phyloP scores from a whole-genome alignment of 768 basidiomycete species.

The Lactarius hengduanensis region DNA sequence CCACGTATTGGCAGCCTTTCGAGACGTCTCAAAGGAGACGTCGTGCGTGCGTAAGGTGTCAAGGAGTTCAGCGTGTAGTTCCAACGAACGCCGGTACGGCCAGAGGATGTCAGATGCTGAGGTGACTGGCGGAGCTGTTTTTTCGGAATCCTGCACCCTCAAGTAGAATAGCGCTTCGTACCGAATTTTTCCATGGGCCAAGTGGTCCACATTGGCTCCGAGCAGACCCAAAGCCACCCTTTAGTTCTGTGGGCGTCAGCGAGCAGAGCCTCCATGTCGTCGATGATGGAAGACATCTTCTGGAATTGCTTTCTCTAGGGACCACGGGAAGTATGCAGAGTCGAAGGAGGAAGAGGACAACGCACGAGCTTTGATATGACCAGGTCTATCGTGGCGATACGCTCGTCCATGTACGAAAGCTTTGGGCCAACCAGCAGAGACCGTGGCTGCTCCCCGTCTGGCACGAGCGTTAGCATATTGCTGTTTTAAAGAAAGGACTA shows the following conservation, averaged over 20 bases:
- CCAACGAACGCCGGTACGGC: slow-evolving; percentile 67
- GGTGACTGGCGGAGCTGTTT: slow-evolving; percentile 42
- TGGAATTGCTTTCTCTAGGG: slow-evolving; percentile 67
- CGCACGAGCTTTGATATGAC: slow-evolving; percentile 68
- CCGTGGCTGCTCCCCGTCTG: slow-evolving; percentile 52
- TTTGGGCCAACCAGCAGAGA: slow-evolving; percentile 62
- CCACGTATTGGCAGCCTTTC: slow-evolving; percentile 63
- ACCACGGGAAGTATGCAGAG: too few relatives aligned
- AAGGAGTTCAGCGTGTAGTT: slow-evolving; percentile 54
- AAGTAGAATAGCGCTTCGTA: slow-evolving; percentile 33
- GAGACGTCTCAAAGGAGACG: slow-evolving; percentile 66
- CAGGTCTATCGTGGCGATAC: slow-evolving; percentile 55
- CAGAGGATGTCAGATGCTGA: slow-evolving; percentile 54
- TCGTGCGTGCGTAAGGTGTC: slow-evolving; percentile 61
- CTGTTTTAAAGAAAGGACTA: slow-evolving; percentile 37
- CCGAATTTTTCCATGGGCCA: slow-evolving; percentile 83
- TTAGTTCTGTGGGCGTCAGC: slow-evolving; percentile 69
- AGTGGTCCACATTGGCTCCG: slow-evolving; percentile 77
- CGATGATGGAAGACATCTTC: slow-evolving; percentile 60
- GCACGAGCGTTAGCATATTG: slow-evolving; percentile 59
- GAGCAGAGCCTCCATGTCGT: slow-evolving; percentile 61
- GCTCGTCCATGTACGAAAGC: slow-evolving; percentile 64
- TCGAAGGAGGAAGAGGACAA: background rate
- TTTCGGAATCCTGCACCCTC: background rate
- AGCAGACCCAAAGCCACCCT: slow-evolving; percentile 67